Base-by-base conservation (phyloP, 148 eudicot genomes). In the Cornus controversa region DNA sequence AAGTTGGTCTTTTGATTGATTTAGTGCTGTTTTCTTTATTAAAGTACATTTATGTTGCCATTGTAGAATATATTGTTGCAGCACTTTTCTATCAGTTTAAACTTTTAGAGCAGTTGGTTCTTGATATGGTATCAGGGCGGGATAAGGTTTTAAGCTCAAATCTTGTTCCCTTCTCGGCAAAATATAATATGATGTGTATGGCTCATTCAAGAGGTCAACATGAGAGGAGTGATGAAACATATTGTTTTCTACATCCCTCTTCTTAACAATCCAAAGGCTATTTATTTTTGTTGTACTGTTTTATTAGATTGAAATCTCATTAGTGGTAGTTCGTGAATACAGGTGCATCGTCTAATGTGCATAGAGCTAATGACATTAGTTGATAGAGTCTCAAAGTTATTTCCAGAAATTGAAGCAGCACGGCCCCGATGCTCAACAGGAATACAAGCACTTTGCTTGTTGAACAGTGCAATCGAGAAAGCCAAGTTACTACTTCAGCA, bases 291-390 rank as follows among this genome's bases (percentile, higher is more conserved):
- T 69, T 40, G 8, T n/a, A 20, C 73, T 70, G 26, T 42, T 67
- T n/a, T 42, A 11, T 23, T 47, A 5, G 63, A 71, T 27, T 25
- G 37, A 26, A 27, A 26, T 26, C 23, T 74, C 75, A 74, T 74
- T 42, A 25, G 28, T 68, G 24, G 25, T 70, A 36, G 28, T 71
- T 37, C 16, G 50, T 75, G 57, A 60, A 75, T 78, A 58, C 91
- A 94, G 98, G 97, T 91, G 79, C 98, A 94, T 85, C 84, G 77
- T 76, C 85, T 66, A 63, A 90, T 94, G 88, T 94, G 97, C 84
- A 87, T 82, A 75, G 82, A 84, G 71, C 82, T 92, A 71, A 67
- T 84, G 67, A 76, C 66, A 37, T 75, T 90, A 85, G 86, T 92
- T 67, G 85, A 78, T 58, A 83, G 78, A 75, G 78, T 92, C 75